These are phyloP conservation scores for Sisymbrium altissimum DNA, from an alignment of 345 rosid genomes.

Conservation along the genomic window DNA sequence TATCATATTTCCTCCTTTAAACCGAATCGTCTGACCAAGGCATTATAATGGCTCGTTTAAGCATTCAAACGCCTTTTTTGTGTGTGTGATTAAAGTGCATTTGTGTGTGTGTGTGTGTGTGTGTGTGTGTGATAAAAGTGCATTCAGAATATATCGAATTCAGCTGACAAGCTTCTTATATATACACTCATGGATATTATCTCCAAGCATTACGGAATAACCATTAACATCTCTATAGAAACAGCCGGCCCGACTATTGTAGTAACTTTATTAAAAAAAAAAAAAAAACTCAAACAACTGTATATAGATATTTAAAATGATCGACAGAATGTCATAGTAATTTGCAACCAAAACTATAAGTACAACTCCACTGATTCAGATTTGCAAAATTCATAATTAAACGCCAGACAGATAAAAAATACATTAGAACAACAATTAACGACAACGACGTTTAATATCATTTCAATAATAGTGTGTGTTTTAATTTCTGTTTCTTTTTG, in stretches of 20 bases:
- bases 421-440: neutral
- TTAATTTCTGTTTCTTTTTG: neutral
- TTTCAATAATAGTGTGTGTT: neutral
- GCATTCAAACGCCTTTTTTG: neutral
- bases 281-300: neutral
- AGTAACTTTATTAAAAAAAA: neutral
- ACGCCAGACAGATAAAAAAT: neutral
- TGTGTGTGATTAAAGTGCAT: too few relatives aligned
- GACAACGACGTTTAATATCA: neutral
- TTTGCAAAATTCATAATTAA: neutral
- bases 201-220: neutral
- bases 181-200: neutral
- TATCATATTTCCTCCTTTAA: neutral
- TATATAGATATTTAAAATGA: neutral
- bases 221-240: neutral
- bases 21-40: neutral
- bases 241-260: neutral
- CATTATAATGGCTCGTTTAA: neutral
- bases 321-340: neutral
- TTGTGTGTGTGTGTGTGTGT: too few relatives aligned
- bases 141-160: too few relatives aligned
- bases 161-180: too few relatives aligned
- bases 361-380: neutral
- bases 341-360: neutral
- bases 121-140: too few relatives aligned